Conservation (phyloP, 1,284 basidiomycete species). For the Cystobasidiaceae sp. region DNA sequence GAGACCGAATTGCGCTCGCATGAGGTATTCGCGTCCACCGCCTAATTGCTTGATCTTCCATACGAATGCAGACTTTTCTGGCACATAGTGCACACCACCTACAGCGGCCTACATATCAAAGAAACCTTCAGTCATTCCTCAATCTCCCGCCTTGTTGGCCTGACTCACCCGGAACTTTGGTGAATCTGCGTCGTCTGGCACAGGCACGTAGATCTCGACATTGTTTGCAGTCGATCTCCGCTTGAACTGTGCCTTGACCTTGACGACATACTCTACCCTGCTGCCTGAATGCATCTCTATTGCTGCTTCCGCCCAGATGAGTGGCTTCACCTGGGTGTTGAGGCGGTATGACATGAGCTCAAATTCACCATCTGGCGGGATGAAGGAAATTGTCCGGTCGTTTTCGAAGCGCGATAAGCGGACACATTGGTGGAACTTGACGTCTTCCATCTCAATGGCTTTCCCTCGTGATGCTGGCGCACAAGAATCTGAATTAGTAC, state of each 20-base stretch:
- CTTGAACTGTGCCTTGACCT: slow-evolving; percentile 97
- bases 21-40: slow-evolving; percentile 86
- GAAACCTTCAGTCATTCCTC: neutral
- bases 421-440: slow-evolving; percentile 99
- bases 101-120: slow-evolving; percentile 63
- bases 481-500: neutral
- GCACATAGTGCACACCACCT: slow-evolving; percentile 87
- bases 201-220: slow-evolving; percentile 95
- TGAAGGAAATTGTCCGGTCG: slow-evolving; percentile 98
- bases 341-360: slow-evolving; percentile 97
- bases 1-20: slow-evolving; percentile 92
- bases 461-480: slow-evolving; percentile 81
- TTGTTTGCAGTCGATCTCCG: slow-evolving; percentile 93
- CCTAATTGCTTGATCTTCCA: slow-evolving; percentile 98
- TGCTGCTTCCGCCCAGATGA: slow-evolving; percentile 96
- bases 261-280: slow-evolving; percentile 96
- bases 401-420: slow-evolving; percentile 99
- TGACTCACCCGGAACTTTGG: slow-evolving; percentile 83
- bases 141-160: neutral
- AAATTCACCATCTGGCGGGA: slow-evolving; percentile 98
- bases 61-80: slow-evolving; percentile 91
- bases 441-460: slow-evolving; percentile 99
- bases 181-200: slow-evolving; percentile 96
- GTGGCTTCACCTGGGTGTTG: slow-evolving; percentile 91
- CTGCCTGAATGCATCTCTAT: slow-evolving; percentile 92